These are phyloP conservation scores for Eimeria tenella DNA, from an alignment of 169 alveolate genomes.

Conservation along the genomic window DNA sequence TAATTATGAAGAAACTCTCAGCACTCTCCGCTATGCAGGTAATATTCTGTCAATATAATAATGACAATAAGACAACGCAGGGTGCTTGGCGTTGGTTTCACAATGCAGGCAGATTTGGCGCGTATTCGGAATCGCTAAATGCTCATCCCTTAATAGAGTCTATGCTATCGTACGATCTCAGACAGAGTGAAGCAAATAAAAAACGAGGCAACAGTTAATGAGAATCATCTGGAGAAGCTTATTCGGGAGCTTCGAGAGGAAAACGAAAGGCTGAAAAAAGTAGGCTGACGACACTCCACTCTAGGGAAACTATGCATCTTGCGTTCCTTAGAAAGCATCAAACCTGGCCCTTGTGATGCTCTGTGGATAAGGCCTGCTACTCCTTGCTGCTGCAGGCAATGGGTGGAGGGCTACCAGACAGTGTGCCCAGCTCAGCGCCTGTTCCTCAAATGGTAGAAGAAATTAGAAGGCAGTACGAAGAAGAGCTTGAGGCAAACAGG, in stretches of 20 bases:
- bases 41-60: not conserved
- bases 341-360: not conserved
- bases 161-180: not conserved
- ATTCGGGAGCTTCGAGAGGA: conserved; percentile 90
- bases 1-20: conserved; percentile 92
- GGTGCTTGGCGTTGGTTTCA: too few relatives aligned
- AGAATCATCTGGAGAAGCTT: conserved; percentile 91
- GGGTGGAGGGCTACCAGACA: conserved; percentile 35
- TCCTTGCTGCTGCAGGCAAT: conserved; percentile 62
- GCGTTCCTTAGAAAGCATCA: not conserved
- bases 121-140: too few relatives aligned
- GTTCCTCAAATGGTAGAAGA: conserved; percentile 72
- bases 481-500: conserved; percentile 81
- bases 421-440: conserved; percentile 84
- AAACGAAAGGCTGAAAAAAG: conserved; percentile 77
- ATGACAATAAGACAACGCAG: too few relatives aligned
- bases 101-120: too few relatives aligned
- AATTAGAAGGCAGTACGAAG: conserved; percentile 78
- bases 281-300: not conserved
- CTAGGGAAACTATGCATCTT: not conserved
- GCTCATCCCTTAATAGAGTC: too few relatives aligned
- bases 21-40: conserved; percentile 94
- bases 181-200: conserved; percentile 92
- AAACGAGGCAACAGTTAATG: conserved; percentile 91
- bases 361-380: not conserved